These are phyloP conservation scores for Singerocomus rubriflavus DNA, from an alignment of 1,284 basidiomycete species.

Conservation along the genomic window DNA sequence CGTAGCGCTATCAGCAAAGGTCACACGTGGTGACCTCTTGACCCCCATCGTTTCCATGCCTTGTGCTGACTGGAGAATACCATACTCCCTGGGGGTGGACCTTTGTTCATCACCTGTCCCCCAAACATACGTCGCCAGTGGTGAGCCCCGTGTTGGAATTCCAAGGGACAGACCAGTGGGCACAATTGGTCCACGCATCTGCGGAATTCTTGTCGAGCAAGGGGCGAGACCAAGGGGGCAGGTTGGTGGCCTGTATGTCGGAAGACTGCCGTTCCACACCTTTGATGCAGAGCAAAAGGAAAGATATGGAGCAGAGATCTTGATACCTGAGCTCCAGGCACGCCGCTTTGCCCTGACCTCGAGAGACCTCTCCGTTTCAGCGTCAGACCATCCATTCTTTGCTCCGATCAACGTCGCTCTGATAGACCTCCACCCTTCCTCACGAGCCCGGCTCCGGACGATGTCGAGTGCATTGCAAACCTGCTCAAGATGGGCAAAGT, in stretches of 20 bases:
- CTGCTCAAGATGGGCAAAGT: conserved; percentile 14
- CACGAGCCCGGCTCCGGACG: conserved; percentile 26
- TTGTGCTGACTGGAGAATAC: conserved; percentile 15
- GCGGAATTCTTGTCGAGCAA: neutral
- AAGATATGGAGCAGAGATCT: conserved; percentile 25
- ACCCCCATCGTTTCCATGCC: conserved; percentile 11
- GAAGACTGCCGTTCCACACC: conserved; percentile 19
- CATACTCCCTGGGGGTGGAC: conserved; percentile 9
- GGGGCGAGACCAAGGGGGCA: conserved; percentile 25
- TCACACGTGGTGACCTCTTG: conserved; percentile 21
- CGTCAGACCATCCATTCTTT: conserved; percentile 27
- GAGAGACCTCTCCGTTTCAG: conserved; percentile 23
- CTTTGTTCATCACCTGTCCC: conserved; percentile 6
- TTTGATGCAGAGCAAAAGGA: conserved; percentile 1
- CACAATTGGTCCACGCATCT: conserved; percentile 23
- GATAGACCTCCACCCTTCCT: conserved; percentile 31
- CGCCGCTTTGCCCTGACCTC: conserved; percentile 33
- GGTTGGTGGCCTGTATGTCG: conserved; percentile 1
- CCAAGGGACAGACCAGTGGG: conserved; percentile 32
- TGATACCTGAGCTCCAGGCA: conserved; percentile 35
- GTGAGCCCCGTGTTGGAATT: conserved; percentile 24
- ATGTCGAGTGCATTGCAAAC: conserved; percentile 25
- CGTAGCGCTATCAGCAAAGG: conserved; percentile 23
- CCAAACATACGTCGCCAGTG: conserved; percentile 25
- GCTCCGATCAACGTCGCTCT: conserved; percentile 20